Conservation (phyloP, 768 basidiomycete species). For the Stropharia rugosoannulata region DNA sequence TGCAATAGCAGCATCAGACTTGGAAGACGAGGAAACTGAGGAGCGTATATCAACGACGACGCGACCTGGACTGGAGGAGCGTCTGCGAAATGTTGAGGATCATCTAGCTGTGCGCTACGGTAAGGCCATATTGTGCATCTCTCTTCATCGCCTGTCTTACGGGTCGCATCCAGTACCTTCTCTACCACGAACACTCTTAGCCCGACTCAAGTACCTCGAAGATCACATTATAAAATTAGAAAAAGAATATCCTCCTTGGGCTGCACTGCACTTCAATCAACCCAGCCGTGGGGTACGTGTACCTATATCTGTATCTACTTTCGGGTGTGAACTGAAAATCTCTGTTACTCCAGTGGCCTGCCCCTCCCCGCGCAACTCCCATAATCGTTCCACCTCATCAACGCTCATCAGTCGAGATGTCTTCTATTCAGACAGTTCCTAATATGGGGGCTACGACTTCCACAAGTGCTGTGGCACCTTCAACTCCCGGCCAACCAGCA, state of each 20-base stretch:
- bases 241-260: slow-evolving; percentile 85
- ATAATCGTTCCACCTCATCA: slow-evolving; percentile 76
- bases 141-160: neutral
- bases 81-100: slow-evolving; percentile 64
- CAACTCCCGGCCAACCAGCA: neutral
- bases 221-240: slow-evolving; percentile 77
- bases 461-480: neutral
- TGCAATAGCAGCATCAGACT: neutral
- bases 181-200: slow-evolving; percentile 60
- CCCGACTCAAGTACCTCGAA: slow-evolving; percentile 69
- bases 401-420: slow-evolving; percentile 17
- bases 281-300: slow-evolving; percentile 72
- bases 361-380: slow-evolving; percentile 75
- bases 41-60: slow-evolving; percentile 34
- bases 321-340: neutral
- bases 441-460: slow-evolving; percentile 13
- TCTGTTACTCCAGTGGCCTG: slow-evolving; percentile 63
- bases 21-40: slow-evolving; percentile 9
- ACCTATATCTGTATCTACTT: neutral
- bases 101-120: slow-evolving; percentile 78
- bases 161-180: slow-evolving; percentile 54
- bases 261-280: slow-evolving; percentile 86
- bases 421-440: slow-evolving; percentile 5
- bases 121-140: slow-evolving; percentile 23
- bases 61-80: slow-evolving; percentile 63